Conservation (phyloP, 1,284 basidiomycete species). For the Mycosarcoma maydis region DNA sequence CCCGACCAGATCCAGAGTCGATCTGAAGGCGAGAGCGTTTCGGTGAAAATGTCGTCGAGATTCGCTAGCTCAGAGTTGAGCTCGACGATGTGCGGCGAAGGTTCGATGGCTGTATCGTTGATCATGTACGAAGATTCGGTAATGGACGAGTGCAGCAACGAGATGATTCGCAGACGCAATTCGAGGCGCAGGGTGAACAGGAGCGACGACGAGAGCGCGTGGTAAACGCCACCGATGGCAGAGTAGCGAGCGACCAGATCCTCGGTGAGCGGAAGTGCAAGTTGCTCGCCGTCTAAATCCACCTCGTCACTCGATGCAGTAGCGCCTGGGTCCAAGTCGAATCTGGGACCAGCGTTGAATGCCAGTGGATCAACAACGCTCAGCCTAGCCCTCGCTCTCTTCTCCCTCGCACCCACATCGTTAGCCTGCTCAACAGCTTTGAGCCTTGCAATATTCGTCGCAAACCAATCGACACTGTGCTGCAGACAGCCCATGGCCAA, state of each 20-base stretch:
- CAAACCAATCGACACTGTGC: conserved; percentile 72
- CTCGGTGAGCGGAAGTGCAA: conserved; percentile 49
- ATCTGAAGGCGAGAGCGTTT: conserved; percentile 39
- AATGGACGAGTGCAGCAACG: conserved; percentile 82
- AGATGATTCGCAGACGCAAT: conserved; percentile 83
- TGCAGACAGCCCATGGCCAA: conserved; percentile 82
- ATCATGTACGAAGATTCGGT: conserved; percentile 72
- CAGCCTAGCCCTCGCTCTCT: conserved; percentile 36
- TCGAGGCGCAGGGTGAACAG: conserved; percentile 89
- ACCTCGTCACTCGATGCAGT: not conserved
- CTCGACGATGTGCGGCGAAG: conserved; percentile 88
- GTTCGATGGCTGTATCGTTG: conserved; percentile 78
- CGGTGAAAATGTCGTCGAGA: conserved; percentile 74
- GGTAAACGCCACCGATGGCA: conserved; percentile 86
- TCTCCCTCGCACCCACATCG: conserved; percentile 1
- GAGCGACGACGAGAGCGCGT: conserved; percentile 84
- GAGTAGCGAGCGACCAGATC: conserved; percentile 69
- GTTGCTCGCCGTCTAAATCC: not conserved
- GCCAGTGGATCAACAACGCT: conserved; percentile 26
- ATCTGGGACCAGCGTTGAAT: not conserved
- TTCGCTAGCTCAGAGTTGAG: conserved; percentile 83
- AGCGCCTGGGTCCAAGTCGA: too few relatives aligned
- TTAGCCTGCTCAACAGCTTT: conserved; percentile 67
- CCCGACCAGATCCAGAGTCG: conserved; percentile 85
- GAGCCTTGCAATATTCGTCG: conserved; percentile 45